Evolutionary conservation across 192 early-diverging fungal genomes (phyloP), one percentile per base, ranked within the genome.

Genomic region (Coemansia sp.): DNA sequence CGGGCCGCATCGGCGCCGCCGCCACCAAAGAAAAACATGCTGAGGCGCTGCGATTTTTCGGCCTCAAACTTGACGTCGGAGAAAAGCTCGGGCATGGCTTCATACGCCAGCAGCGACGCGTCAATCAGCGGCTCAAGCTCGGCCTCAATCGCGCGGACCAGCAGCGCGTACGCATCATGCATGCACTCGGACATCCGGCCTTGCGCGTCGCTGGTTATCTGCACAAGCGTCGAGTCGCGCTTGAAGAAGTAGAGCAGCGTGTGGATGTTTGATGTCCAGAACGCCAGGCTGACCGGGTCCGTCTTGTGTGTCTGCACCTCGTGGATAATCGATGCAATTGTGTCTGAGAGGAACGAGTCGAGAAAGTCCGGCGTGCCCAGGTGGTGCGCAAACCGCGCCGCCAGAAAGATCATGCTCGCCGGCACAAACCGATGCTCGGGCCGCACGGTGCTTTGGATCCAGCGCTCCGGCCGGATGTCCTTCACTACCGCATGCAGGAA

Each of bases 331-430:
- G 83, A 67, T 0, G 70, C 60, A 19, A 89, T 69, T 7, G 86
- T 75, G 14, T 76, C 81, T 6, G 73, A 75, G 6, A 94, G 73
- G 19, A 95, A 81, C 44, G 81, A 74, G 46, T 89, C 84, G 35
- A 95, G 59, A 10, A 95, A 69, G 54, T 94, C 92, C 1, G 80
- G 61, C 33, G 83, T 82, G 31, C 87, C 83, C 65, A 85, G 88
- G 57, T 96, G 90, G 61, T 88, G 87, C 14, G 93, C 93, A 80
- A 89, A 98, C 35, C 95, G 82, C 23, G 93, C 91, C 33, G 87
- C 85, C 33, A 98, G 70, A 60, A 95, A 95, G 11, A 97, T 60
- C 46, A 96, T 83, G 74, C 93, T 94, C 11, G 95, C 93, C 3
- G 92, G 83, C 12, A 92, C 76, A 61, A 84, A 81, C 63, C 81